Base-by-base conservation (phyloP, 2,329 filamentous ascomycete genomes). In the Curvularia spicifera region DNA sequence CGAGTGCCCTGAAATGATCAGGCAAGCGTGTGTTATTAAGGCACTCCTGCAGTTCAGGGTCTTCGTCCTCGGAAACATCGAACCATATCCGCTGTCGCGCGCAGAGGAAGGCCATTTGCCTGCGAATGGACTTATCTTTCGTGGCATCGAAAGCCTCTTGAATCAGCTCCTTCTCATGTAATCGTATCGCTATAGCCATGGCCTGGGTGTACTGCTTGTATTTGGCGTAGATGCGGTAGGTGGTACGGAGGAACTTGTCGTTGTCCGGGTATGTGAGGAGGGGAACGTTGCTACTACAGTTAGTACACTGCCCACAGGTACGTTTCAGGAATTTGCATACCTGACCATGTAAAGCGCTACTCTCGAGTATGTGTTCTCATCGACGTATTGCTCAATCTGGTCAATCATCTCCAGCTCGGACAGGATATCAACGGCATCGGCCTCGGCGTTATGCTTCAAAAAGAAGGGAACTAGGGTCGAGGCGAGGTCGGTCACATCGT, bases 321-420 rank as follows among this genome's bases (percentile, higher is more conserved):
- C 26, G 26, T 1, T 26, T 3, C 26, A 12, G n/a, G 7, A n/a
- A 6, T 10, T 29, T n/a, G n/a, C 74, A 61, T 72, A 79, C 77
- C 77, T 96, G 70, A 96, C 92, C 89, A 99, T 97, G 81, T 99
- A 99, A 67, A 99, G 81, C 76, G 95, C 98, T 55, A 97, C 95
- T 72, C 95, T 85, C 51, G 90, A 84, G 76, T 96, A 99, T 26
- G 93, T 98, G 79, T 98, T 89, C 77, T 96, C 90, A 77, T 99
- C 95, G 51, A 99, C 85, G 71, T 93, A 96, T 66, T 92, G 85
- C 56, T 91, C 88, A 45, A 99, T 90, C 72, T 93, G 83, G 72
- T 97, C 92, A 67, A 99, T 98, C 76, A 97, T 97, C 80, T 99
- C 95, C 59, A 99, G 83, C 80, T 99, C 96, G 75, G 93, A 97